Conservation (phyloP, 108 stramenopile genomes). For the Fragilariopsis cylindrus region DNA sequence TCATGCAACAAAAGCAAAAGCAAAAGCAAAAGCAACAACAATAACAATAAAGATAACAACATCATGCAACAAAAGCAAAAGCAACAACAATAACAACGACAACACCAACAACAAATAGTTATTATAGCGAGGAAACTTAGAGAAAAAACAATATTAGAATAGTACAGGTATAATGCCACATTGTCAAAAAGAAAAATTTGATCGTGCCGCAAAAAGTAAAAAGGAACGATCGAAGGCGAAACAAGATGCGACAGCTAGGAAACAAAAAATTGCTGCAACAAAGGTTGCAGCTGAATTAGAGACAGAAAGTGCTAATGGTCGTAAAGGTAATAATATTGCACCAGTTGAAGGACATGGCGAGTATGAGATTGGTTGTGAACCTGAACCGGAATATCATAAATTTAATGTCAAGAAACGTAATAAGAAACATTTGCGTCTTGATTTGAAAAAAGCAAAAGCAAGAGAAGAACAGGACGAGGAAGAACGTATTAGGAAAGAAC, state of each 20-base stretch:
- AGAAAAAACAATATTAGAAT: background rate
- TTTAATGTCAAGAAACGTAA: constrained; percentile 23
- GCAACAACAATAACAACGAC: too few species aligned
- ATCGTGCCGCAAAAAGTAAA: constrained; percentile 15
- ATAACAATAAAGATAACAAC: too few species aligned
- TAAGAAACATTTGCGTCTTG: constrained; percentile 16
- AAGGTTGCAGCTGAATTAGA: constrained; percentile 5
- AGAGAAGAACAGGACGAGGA: constrained; percentile 12
- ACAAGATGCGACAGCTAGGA: constrained; percentile 4
- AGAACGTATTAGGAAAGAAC: constrained; percentile 2
- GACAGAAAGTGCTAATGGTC: background rate
- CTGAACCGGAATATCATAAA: constrained; percentile 14
- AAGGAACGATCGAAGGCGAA: background rate
- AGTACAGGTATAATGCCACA: constrained; percentile 5
- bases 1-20: too few species aligned
- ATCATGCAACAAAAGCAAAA: too few species aligned
- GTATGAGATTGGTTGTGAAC: constrained; percentile 17
- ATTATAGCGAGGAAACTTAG: too few species aligned
- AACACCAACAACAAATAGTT: too few species aligned
- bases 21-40: too few species aligned
- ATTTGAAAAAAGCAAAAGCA: constrained; percentile 1
- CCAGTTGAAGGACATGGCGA: constrained; percentile 23
- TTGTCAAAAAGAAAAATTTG: constrained; percentile 15
- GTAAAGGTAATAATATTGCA: constrained; percentile 5
- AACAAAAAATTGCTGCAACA: constrained; percentile 1